A percentile compares a stretch with the other conserved stretches of the same genome.
Evolutionary conservation across 441 rosid species (phyloP).

Genomic region (Adansonia gregorii): DNA sequence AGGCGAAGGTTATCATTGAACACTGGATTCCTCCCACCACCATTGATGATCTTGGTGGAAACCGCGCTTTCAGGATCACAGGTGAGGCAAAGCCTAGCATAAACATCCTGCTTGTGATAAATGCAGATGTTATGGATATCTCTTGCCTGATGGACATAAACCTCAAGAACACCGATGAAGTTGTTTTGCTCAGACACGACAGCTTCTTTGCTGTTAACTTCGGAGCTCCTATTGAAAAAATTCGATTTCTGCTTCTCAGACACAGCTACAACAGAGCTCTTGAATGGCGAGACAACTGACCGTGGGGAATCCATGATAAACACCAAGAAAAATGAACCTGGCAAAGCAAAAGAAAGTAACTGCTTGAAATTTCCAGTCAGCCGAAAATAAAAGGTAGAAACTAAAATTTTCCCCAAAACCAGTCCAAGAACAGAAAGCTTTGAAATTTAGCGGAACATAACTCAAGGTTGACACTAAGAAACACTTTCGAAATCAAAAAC

Average conservation of each 20-base stretch:
- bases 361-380: slow-evolving; percentile 10
- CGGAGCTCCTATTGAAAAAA: slow-evolving; percentile 34
- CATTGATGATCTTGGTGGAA: slow-evolving; percentile 90
- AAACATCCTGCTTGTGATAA: slow-evolving; percentile 99
- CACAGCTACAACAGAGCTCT: slow-evolving; percentile 51
- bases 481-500: background rate
- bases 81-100: slow-evolving; percentile 92
- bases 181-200: slow-evolving; percentile 36
- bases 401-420: background rate
- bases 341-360: slow-evolving; percentile 32
- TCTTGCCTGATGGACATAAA: slow-evolving; percentile 89
- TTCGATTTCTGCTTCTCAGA: slow-evolving; percentile 59
- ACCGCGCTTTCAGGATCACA: slow-evolving; percentile 76
- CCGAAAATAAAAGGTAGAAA: background rate
- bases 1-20: slow-evolving; percentile 72
- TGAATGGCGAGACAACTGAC: slow-evolving; percentile 91
- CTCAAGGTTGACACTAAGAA: background rate
- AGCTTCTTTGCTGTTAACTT: slow-evolving; percentile 42
- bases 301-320: slow-evolving; percentile 88
- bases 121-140: slow-evolving; percentile 98
- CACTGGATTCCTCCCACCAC: slow-evolving; percentile 97
- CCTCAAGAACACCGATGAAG: slow-evolving; percentile 69
- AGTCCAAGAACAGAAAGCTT: slow-evolving; percentile 15
- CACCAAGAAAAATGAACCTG: slow-evolving; percentile 38
- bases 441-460: background rate